Conservation (phyloP, 2,329 filamentous ascomycete genomes). For the Chaetomiaceae sp. region DNA sequence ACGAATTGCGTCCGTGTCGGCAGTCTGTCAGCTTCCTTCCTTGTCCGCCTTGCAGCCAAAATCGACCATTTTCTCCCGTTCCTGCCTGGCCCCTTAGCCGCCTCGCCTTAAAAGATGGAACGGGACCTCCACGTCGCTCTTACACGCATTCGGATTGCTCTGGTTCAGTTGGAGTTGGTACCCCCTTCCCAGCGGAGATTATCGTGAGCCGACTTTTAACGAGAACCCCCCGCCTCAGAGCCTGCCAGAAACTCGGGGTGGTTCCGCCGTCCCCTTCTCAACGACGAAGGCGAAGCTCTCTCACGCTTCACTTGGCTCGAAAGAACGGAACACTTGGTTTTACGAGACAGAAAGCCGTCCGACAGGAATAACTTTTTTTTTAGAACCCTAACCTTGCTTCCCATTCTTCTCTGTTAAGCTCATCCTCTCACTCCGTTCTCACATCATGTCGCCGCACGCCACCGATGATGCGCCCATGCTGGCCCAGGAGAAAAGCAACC, state of each 20-base stretch:
- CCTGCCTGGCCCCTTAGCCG: no score
- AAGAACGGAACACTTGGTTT: constrained; percentile 28
- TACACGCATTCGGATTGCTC: constrained; percentile 43
- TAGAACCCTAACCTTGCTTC: background rate
- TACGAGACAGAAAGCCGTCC: constrained; percentile 32
- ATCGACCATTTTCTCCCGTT: no score
- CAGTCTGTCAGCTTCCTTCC: background rate
- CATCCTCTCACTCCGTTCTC: background rate
- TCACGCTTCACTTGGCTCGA: constrained; percentile 22
- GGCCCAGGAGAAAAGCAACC: background rate
- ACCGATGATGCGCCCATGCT: background rate
- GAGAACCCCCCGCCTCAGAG: no score
- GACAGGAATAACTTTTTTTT: constrained; percentile 22
- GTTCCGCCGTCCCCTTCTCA: constrained; percentile 13
- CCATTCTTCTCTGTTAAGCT: background rate
- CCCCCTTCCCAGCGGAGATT: background rate
- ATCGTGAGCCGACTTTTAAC: no score
- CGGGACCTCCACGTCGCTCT: constrained; percentile 40
- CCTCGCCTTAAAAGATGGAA: constrained; percentile 28
- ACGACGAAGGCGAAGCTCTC: constrained; percentile 24
- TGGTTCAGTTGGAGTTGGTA: constrained; percentile 44
- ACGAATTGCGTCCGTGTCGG: background rate
- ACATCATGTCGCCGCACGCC: constrained; percentile 30
- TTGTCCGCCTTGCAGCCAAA: background rate
- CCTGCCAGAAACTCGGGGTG: constrained; percentile 20